A percentile compares a stretch with the other conserved stretches of the same genome.
Evolutionary conservation across 371 early-diverging fungal species (phyloP).

Genomic region (Phascolomyces articulosus): DNA sequence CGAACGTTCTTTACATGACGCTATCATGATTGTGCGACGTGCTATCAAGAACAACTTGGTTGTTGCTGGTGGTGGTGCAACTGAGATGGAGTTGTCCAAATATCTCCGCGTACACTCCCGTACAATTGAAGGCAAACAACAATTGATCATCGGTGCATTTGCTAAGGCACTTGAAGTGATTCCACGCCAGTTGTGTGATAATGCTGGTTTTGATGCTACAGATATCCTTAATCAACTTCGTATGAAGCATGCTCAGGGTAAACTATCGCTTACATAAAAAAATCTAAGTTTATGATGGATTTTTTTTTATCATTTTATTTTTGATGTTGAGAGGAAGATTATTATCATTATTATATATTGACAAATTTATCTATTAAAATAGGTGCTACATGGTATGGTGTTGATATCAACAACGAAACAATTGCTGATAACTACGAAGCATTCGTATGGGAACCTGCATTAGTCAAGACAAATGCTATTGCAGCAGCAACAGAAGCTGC

Average conservation of each 20-base stretch:
- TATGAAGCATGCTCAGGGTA: slow-evolving; percentile 90
- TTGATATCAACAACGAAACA: slow-evolving; percentile 91
- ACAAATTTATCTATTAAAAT: not conserved
- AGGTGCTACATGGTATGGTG: slow-evolving; percentile 90
- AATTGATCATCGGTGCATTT: slow-evolving; percentile 95
- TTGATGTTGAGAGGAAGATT: not conserved
- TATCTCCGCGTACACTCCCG: slow-evolving; percentile 92
- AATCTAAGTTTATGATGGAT: too few species aligned
- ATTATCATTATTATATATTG: slow-evolving; percentile 4
- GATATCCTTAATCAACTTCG: slow-evolving; percentile 97
- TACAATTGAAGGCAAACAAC: slow-evolving; percentile 95
- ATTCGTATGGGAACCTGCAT: slow-evolving; percentile 99
- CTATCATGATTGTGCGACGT: slow-evolving; percentile 98
- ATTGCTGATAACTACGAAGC: slow-evolving; percentile 92
- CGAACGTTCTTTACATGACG: slow-evolving; percentile 98
- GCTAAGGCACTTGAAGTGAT: slow-evolving; percentile 99
- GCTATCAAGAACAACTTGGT: slow-evolving; percentile 94
- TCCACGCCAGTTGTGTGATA: slow-evolving; percentile 98
- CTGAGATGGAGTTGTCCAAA: slow-evolving; percentile 98
- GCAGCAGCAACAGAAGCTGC: slow-evolving; percentile 97
- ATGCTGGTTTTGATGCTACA: slow-evolving; percentile 99
- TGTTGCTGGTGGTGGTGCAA: slow-evolving; percentile 99
- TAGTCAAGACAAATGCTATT: slow-evolving; percentile 98
- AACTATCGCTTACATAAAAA: too few species aligned
- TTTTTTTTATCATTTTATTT: not conserved